These are phyloP conservation scores for Pyrus communis DNA, from an alignment of 306 rosid genomes.

Conservation along the genomic window DNA sequence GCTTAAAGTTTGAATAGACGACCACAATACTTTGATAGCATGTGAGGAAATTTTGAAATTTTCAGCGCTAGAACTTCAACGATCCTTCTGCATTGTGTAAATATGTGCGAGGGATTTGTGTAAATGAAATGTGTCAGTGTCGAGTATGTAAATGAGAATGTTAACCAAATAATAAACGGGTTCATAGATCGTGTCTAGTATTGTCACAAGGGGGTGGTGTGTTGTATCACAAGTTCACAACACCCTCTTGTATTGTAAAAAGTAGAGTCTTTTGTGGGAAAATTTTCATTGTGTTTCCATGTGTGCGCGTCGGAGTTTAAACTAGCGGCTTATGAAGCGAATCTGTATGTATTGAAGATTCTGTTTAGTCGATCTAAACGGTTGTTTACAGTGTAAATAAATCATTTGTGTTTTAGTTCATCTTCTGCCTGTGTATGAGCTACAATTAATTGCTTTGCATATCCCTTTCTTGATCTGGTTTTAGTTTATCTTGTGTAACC, in stretches of 20 bases:
- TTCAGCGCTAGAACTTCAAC: not conserved
- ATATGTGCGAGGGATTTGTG: conserved; percentile 13
- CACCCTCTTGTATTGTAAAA: conserved; percentile 37
- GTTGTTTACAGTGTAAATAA: conserved; percentile 1
- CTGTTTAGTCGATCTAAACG: conserved; percentile 9
- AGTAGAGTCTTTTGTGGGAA: conserved; percentile 11
- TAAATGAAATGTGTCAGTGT: conserved; percentile 39
- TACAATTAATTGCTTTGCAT: not conserved
- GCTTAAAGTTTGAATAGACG: not conserved
- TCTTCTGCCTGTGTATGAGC: not conserved
- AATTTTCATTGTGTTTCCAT: conserved; percentile 13
- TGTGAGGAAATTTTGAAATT: conserved; percentile 39
- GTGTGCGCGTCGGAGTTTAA: conserved; percentile 19
- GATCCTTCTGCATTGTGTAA: conserved; percentile 17
- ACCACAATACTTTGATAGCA: conserved; percentile 13
- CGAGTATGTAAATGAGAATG: conserved; percentile 18
- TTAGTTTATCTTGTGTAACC: not conserved
- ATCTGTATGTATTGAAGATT: conserved; percentile 42
- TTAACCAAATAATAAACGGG: conserved; percentile 25
- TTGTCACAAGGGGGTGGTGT: conserved; percentile 1
- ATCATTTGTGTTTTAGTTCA: not conserved
- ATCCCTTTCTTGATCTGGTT: not conserved
- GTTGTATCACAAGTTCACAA: not conserved
- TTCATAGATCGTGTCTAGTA: not conserved
- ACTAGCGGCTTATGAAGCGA: conserved; percentile 27